These are phyloP conservation scores for Agaricus blazei DNA, from an alignment of 768 basidiomycete species.

Conservation along the genomic window DNA sequence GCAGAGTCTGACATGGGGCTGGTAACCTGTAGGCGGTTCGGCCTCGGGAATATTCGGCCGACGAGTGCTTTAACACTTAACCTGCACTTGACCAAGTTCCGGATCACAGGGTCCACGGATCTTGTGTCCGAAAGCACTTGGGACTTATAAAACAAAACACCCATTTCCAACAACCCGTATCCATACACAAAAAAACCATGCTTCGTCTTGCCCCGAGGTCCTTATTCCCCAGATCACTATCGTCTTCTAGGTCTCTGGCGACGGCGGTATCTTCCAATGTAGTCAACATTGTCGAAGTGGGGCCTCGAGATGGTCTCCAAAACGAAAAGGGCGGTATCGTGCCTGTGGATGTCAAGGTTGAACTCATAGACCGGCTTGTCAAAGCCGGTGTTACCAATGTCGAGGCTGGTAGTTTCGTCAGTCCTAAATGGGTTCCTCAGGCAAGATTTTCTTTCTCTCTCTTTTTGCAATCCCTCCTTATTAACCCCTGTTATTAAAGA, in stretches of 20 bases:
- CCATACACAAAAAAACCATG: neutral
- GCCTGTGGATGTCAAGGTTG: constrained; percentile 68
- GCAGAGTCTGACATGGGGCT: neutral
- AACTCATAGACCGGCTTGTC: constrained; percentile 72
- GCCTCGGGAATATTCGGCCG: neutral
- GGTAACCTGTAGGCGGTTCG: neutral
- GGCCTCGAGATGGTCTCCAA: constrained; percentile 88
- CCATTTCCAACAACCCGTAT: too few relatives aligned
- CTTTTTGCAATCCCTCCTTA: neutral
- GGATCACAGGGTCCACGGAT: too few relatives aligned
- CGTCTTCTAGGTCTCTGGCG: constrained; percentile 1
- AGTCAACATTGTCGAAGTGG: constrained; percentile 82
- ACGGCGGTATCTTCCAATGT: constrained; percentile 23
- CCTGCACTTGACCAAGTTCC: too few relatives aligned
- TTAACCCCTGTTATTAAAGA: constrained; percentile 37
- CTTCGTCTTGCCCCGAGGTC: constrained; percentile 1
- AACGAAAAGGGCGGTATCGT: constrained; percentile 71
- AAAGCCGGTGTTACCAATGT: constrained; percentile 63
- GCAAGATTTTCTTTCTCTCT: constrained; percentile 27
- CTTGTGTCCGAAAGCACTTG: neutral
- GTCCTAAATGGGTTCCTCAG: constrained; percentile 93
- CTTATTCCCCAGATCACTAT: neutral
- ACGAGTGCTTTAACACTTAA: neutral
- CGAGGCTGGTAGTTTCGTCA: constrained; percentile 88
- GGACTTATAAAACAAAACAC: neutral